A percentile compares a stretch with the other conserved stretches of the same genome.
Evolutionary conservation across 192 early-diverging fungal genomes (phyloP).

Genomic region (Linnemannia exigua): DNA sequence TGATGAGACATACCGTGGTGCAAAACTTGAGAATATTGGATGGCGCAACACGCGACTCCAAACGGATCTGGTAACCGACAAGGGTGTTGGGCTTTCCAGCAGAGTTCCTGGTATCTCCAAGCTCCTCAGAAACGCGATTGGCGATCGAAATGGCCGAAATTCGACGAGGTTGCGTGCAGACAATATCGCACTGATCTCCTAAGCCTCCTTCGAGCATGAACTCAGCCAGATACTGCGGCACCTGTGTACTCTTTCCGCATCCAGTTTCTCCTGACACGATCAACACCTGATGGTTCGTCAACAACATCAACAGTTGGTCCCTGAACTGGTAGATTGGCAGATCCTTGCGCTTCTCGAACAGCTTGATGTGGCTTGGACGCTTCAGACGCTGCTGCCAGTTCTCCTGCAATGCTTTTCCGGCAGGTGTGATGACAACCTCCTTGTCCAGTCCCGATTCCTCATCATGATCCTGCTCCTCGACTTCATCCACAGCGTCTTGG

Average conservation of each 20-base stretch:
- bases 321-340: conserved; percentile 75
- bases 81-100: conserved; percentile 66
- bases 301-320: conserved; percentile 65
- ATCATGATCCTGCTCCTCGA: conserved; percentile 4
- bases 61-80: conserved; percentile 83
- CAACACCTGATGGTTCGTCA: conserved; percentile 71
- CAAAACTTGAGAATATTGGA: conserved; percentile 80
- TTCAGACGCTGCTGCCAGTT: conserved; percentile 36
- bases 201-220: conserved; percentile 56
- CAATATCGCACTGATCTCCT: conserved; percentile 63
- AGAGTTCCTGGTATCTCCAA: conserved; percentile 70
- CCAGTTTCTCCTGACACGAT: conserved; percentile 88
- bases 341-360: conserved; percentile 61
- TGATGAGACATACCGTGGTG: conserved; percentile 69
- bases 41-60: conserved; percentile 66
- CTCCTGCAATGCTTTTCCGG: conserved; percentile 32
- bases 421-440: conserved; percentile 18
- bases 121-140: conserved; percentile 78
- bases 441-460: neutral
- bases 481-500: conserved; percentile 4
- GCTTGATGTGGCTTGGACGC: conserved; percentile 40
- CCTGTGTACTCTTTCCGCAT: conserved; percentile 82
- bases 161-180: conserved; percentile 81
- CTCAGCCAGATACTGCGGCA: conserved; percentile 85
- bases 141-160: conserved; percentile 89